These are phyloP conservation scores for Globisporangium rhizosaccharum DNA, from an alignment of 352 stramenopile species.

Conservation along the genomic window DNA sequence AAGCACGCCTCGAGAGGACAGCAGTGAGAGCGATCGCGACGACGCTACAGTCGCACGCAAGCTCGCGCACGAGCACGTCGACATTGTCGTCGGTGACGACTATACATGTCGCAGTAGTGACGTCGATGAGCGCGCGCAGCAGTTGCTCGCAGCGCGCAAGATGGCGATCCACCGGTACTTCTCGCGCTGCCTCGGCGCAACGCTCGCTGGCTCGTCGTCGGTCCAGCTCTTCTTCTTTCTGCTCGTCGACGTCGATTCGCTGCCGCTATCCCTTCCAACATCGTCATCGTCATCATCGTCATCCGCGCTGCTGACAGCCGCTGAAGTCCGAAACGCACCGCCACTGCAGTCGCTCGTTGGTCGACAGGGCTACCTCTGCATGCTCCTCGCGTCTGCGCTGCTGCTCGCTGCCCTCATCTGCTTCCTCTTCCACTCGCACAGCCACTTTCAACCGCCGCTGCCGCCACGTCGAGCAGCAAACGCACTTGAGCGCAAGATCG, in stretches of 20 bases:
- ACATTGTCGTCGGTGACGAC: not conserved
- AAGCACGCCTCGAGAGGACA: not conserved
- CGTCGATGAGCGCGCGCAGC: not conserved
- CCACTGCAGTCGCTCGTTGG: constrained; percentile 4
- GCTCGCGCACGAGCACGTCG: too few relatives aligned
- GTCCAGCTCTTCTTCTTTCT: constrained; percentile 61
- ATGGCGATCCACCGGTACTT: constrained; percentile 19
- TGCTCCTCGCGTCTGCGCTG: constrained; percentile 33
- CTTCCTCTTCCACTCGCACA: constrained; percentile 46
- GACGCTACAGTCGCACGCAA: too few relatives aligned
- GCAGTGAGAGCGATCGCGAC: not conserved
- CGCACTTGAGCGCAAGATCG: constrained; percentile 34
- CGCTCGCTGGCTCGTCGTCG: constrained; percentile 30
- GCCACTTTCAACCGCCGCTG: constrained; percentile 11
- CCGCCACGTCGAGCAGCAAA: not conserved
- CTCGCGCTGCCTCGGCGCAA: constrained; percentile 41
- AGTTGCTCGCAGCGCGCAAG: constrained; percentile 2
- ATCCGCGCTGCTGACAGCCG: not conserved
- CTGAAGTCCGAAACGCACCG: not conserved
- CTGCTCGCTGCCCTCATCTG: constrained; percentile 32
- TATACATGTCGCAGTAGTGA: not conserved
- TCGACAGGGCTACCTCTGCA: constrained; percentile 23
- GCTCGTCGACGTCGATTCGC: constrained; percentile 27
- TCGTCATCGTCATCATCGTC: not conserved
- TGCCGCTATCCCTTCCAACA: constrained; percentile 1